Conservation (phyloP, 352 stramenopile species). For the Phytophthora meadii region DNA sequence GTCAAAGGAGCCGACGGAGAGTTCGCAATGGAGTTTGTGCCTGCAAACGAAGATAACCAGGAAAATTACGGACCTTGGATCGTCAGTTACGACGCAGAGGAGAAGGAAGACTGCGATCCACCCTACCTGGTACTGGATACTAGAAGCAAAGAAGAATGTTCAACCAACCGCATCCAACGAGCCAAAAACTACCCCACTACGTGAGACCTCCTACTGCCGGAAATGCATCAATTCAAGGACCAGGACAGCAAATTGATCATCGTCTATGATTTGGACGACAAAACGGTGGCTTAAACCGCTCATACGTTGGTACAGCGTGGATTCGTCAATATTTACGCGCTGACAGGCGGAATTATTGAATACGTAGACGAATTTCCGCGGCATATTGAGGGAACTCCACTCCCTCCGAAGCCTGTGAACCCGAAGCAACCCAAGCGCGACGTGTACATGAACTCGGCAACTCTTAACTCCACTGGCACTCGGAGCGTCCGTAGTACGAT, state of each 20-base stretch:
- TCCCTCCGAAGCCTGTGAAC: too few species aligned
- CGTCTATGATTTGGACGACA: constrained; percentile 82
- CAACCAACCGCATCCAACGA: constrained; percentile 71
- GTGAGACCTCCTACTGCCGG: constrained; percentile 69
- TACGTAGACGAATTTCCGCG: constrained; percentile 70
- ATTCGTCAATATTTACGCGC: constrained; percentile 88
- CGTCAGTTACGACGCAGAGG: constrained; percentile 80
- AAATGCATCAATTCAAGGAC: constrained; percentile 88
- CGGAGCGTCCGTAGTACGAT: too few species aligned
- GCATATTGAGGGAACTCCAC: constrained; percentile 67
- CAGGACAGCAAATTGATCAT: constrained; percentile 78
- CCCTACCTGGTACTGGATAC: constrained; percentile 82
- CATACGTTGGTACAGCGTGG: constrained; percentile 79
- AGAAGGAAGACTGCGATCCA: constrained; percentile 81
- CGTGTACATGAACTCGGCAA: too few species aligned
- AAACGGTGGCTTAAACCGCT: constrained; percentile 60
- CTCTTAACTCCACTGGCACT: too few species aligned
- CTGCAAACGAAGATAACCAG: constrained; percentile 44
- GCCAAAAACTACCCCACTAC: constrained; percentile 68
- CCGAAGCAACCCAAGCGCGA: too few species aligned
- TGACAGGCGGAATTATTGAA: constrained; percentile 67
- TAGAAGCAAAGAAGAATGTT: constrained; percentile 72
- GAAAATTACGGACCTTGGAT: constrained; percentile 57
- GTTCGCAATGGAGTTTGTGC: constrained; percentile 74
- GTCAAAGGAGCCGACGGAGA: constrained; percentile 71